Base-by-base conservation (phyloP, 441 rosid species). In the Syzygium malaccense region DNA sequence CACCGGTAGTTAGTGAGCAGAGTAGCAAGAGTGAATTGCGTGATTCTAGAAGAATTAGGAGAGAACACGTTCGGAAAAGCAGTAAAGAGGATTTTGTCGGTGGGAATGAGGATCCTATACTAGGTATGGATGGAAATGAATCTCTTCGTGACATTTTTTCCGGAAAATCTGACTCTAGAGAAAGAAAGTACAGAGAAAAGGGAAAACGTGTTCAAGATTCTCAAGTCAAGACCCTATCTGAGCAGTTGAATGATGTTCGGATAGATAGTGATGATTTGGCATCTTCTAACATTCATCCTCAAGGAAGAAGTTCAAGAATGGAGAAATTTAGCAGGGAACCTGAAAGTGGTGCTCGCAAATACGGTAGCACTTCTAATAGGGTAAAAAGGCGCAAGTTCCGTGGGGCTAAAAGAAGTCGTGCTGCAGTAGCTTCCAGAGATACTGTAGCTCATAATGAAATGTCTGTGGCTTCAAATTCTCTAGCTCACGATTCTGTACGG, bases 401-500 rank as follows among this genome's bases (percentile, higher is more conserved):
- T 91, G 94, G 93, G 87, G 91, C 93, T 54, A 95, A 96, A 89
- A 95, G 98, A 92, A 91, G 91, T 90, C 93, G 93, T 26, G 90
- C 93, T 87, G 83, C 91, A 60, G 84, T 91, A 25, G 86, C 93
- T 88, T 90, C 94, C 66, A 93, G 92, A 92, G 94, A 94, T 87
- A 88, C 89, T 93, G 96, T 92, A 89, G 94, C 92, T 91, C 94
- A 97, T 89, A 94, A 92, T 80, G 99, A 97, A 91, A 91, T 96
- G 94, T 97, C 99, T 88, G 96, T 96, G 89, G 99, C 99, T 89
- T 97, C 99, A 53, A 97, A 98, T 91, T 92, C 98, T 86, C 87
- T 94, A 55, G 95, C 91, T 87, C 99, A 94, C 66, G 96, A 93
- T 88, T 93, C 94, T 57, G 88, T 88, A 14, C 86, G 55, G 37